phyloP scores from a whole-genome alignment of 768 basidiomycete genomes.

The Boletus rufocinnamomeus region DNA sequence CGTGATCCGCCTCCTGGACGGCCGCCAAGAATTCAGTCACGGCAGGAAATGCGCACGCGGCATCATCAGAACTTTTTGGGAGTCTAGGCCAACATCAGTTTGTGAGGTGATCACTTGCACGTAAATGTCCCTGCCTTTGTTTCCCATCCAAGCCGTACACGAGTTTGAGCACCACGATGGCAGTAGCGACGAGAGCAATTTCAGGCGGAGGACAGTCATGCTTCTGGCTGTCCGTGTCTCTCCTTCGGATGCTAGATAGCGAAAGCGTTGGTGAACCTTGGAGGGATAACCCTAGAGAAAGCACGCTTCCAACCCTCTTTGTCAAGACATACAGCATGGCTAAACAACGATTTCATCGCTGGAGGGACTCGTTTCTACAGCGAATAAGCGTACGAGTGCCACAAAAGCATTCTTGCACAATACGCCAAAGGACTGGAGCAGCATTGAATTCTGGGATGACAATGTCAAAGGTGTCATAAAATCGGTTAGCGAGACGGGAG shows the following conservation, averaged over 20 bases:
- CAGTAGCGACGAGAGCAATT: constrained; percentile 55
- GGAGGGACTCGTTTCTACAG: background rate
- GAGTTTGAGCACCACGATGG: constrained; percentile 78
- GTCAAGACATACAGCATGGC: constrained; percentile 67
- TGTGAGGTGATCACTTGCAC: constrained; percentile 3
- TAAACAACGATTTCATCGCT: constrained; percentile 9
- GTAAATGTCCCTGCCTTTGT: constrained; percentile 45
- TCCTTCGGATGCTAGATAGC: constrained; percentile 35
- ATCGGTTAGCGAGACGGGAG: constrained; percentile 59
- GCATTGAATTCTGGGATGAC: constrained; percentile 73
- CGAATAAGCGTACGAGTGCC: constrained; percentile 66
- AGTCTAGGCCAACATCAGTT: constrained; percentile 37
- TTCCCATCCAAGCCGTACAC: constrained; percentile 81
- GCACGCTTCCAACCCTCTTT: constrained; percentile 56
- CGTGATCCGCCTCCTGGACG: constrained; percentile 41
- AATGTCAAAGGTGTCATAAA: constrained; percentile 57
- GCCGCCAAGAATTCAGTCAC: constrained; percentile 48
- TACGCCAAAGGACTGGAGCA: constrained; percentile 77
- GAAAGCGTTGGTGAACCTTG: constrained; percentile 54
- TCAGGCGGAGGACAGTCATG: constrained; percentile 72
- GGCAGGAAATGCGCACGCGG: constrained; percentile 59
- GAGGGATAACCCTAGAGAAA: constrained; percentile 61
- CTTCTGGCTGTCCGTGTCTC: constrained; percentile 49
- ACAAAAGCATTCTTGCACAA: constrained; percentile 58
- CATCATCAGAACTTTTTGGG: constrained; percentile 51